A percentile compares a stretch with the other conserved stretches of the same genome.
Conservation (phyloP, 1,284 basidiomycete genomes). For the Leccinum variabile region DNA sequence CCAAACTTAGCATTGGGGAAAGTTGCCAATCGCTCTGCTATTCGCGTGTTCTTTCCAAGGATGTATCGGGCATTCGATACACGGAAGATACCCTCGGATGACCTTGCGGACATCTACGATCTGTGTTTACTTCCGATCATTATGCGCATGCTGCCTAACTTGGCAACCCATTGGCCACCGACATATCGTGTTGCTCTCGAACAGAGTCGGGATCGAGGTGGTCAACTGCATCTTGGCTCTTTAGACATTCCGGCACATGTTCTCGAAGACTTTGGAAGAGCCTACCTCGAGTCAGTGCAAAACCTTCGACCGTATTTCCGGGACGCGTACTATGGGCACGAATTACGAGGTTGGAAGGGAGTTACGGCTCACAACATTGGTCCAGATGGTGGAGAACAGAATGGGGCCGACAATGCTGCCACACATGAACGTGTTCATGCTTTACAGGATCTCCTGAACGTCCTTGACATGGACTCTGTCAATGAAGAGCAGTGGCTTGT, state of each 20-base stretch:
- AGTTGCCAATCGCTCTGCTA: background rate
- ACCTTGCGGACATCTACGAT: background rate
- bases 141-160: background rate
- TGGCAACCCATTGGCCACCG: background rate
- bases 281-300: background rate
- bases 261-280: background rate
- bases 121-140: background rate
- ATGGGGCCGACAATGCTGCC: background rate
- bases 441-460: background rate
- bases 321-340: constrained; percentile 15
- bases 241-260: background rate
- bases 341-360: constrained; percentile 13
- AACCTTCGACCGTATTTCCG: background rate
- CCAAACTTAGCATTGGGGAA: background rate
- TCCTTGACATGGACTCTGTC: background rate
- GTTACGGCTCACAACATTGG: constrained; percentile 5
- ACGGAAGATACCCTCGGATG: background rate
- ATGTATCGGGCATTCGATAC: background rate
- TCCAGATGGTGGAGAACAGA: background rate
- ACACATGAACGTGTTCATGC: background rate
- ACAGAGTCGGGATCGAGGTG: background rate
- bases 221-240: background rate
- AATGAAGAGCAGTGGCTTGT: constrained; percentile 1
- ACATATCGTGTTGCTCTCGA: background rate
- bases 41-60: background rate